These are phyloP conservation scores for Citrus maxima DNA, from an alignment of 345 rosid species.

Conservation along the genomic window DNA sequence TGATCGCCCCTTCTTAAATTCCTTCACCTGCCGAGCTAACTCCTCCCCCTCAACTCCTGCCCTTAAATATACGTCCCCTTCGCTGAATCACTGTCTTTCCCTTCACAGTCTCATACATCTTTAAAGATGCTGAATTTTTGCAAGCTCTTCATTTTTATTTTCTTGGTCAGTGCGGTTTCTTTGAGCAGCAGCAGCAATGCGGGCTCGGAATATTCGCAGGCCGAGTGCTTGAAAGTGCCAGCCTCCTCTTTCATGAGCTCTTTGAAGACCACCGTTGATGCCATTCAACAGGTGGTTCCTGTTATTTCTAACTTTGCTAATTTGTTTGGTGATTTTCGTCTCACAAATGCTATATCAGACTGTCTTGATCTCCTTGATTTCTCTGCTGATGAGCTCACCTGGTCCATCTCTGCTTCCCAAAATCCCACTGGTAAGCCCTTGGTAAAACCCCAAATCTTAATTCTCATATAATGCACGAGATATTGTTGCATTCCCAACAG, in stretches of 20 bases:
- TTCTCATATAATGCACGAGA: too few relatives aligned
- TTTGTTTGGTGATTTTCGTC: conserved; percentile 38
- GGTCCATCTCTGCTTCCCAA: conserved; percentile 58
- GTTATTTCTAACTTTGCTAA: conserved; percentile 31
- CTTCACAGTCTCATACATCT: background rate
- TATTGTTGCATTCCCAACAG: too few relatives aligned
- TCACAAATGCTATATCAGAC: conserved; percentile 46
- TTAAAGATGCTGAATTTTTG: background rate
- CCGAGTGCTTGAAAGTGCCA: conserved; percentile 41
- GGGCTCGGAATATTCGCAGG: background rate
- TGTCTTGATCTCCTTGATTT: conserved; percentile 70
- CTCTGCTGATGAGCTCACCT: conserved; percentile 52
- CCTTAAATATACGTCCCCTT: background rate
- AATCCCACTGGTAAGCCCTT: conserved; percentile 39
- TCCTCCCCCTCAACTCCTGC: too few relatives aligned
- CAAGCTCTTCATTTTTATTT: background rate
- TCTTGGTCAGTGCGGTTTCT: background rate
- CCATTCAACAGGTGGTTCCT: conserved; percentile 32
- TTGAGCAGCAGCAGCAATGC: background rate
- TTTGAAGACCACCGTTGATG: conserved; percentile 30
- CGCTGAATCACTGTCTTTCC: background rate
- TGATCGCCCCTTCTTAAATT: background rate
- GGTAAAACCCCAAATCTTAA: background rate
- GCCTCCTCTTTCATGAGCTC: conserved; percentile 40
- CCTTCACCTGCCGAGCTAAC: conserved; percentile 1